phyloP scores from a whole-genome alignment of 306 rosid genomes.

The Dryas alaskensis region DNA sequence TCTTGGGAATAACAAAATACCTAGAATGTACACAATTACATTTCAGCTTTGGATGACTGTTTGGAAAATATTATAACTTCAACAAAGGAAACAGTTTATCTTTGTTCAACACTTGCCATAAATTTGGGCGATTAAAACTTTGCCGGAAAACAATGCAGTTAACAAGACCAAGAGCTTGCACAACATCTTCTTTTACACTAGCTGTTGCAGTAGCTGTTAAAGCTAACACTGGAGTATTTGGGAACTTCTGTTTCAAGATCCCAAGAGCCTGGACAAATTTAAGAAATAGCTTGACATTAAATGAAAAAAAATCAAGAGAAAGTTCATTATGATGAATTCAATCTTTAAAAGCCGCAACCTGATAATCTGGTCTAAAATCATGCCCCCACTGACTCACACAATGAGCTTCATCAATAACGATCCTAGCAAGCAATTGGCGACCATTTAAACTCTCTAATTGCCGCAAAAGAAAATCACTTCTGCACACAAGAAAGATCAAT shows the following conservation, averaged over 20 bases:
- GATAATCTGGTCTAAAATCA: slow-evolving; percentile 99
- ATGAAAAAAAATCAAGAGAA: neutral
- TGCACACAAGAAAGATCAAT: slow-evolving; percentile 34
- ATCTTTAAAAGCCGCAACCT: slow-evolving; percentile 48
- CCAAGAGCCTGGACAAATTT: slow-evolving; percentile 78
- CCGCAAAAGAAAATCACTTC: slow-evolving; percentile 88
- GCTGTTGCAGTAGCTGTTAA: slow-evolving; percentile 99
- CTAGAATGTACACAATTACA: slow-evolving; percentile 41
- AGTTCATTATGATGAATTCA: slow-evolving; percentile 7
- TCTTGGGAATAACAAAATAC: slow-evolving; percentile 87
- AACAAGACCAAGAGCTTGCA: slow-evolving; percentile 93
- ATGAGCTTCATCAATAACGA: slow-evolving; percentile 97
- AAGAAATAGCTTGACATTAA: slow-evolving; percentile 22
- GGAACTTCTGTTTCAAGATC: slow-evolving; percentile 91
- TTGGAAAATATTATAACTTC: slow-evolving; percentile 15
- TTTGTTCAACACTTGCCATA: slow-evolving; percentile 48
- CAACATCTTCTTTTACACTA: slow-evolving; percentile 98
- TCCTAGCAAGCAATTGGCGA: slow-evolving; percentile 91
- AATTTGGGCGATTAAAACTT: slow-evolving; percentile 98
- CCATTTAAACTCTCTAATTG: slow-evolving; percentile 71
- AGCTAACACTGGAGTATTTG: slow-evolving; percentile 91
- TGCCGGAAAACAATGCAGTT: slow-evolving; percentile 93
- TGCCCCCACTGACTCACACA: slow-evolving; percentile 99
- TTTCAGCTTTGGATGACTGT: slow-evolving; percentile 1
- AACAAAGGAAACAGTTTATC: slow-evolving; percentile 17